These are phyloP conservation scores for Melanopsichium pennsylvanicum DNA, from an alignment of 1,284 basidiomycete species.

Conservation along the genomic window DNA sequence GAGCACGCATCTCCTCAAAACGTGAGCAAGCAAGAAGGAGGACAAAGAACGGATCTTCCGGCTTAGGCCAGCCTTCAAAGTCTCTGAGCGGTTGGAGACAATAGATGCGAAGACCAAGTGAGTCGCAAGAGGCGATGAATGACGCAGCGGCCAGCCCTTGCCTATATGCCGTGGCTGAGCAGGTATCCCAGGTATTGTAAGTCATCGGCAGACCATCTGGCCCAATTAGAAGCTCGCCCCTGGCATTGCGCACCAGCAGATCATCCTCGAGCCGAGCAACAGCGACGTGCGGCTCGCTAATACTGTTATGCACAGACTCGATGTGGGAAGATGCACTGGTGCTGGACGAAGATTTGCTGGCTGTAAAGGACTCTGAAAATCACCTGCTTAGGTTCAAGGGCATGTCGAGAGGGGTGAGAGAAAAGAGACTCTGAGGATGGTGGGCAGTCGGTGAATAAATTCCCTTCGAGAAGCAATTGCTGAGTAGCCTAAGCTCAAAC, in stretches of 20 bases:
- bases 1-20: constrained; percentile 53
- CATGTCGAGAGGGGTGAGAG: constrained; percentile 45
- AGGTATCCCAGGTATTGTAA: constrained; percentile 46
- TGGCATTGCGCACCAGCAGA: constrained; percentile 69
- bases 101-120: constrained; percentile 56
- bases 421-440: background rate
- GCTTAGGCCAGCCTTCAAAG: constrained; percentile 61
- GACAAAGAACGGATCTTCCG: constrained; percentile 29
- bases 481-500: no score
- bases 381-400: constrained; percentile 29
- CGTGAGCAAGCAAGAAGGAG: constrained; percentile 30
- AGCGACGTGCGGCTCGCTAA: background rate
- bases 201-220: constrained; percentile 39
- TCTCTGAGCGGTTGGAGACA: constrained; percentile 66
- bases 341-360: constrained; percentile 10
- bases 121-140: constrained; percentile 49
- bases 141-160: constrained; percentile 56
- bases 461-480: background rate
- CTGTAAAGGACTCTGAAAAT: constrained; percentile 8
- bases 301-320: no score
- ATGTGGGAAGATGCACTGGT: constrained; percentile 35
- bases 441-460: constrained; percentile 10
- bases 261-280: constrained; percentile 24
- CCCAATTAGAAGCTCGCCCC: constrained; percentile 71
- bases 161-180: constrained; percentile 30